A percentile compares a stretch with the other conserved stretches of the same genome.
Evolutionary conservation across 1,284 basidiomycete genomes (phyloP).

Genomic region (Nidula niveotomentosa): DNA sequence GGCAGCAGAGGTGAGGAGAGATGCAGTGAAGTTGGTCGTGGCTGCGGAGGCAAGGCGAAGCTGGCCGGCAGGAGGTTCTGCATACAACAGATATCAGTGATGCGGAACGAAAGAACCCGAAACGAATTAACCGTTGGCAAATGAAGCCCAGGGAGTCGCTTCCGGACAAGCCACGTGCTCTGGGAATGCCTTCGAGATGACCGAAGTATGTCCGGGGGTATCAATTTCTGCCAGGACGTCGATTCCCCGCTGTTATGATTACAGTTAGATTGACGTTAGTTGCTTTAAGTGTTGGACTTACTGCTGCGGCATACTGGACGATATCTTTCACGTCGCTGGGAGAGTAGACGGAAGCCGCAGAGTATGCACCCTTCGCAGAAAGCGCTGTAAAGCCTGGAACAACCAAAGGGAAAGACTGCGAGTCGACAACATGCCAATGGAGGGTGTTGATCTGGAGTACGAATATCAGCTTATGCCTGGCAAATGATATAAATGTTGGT

Average conservation of each 20-base stretch:
- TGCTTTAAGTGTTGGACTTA: constrained; percentile 29
- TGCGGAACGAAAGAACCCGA: neutral
- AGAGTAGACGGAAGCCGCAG: constrained; percentile 55
- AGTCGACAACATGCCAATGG: constrained; percentile 84
- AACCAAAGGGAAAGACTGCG: constrained; percentile 76
- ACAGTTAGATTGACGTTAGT: neutral
- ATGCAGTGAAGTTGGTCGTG: constrained; percentile 36
- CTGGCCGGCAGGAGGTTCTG: constrained; percentile 83
- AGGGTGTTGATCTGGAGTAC: constrained; percentile 61
- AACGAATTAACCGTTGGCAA: constrained; percentile 51
- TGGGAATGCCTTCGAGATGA: constrained; percentile 66
- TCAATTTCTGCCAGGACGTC: constrained; percentile 75
- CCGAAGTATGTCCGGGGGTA: constrained; percentile 82
- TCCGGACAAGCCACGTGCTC: constrained; percentile 76
- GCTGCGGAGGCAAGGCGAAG: constrained; percentile 61
- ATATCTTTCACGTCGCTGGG: constrained; percentile 62
- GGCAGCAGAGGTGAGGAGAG: constrained; percentile 32
- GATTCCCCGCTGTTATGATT: neutral
- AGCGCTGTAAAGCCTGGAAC: constrained; percentile 66
- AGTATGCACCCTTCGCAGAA: constrained; percentile 70
- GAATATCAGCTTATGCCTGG: too few relatives aligned
- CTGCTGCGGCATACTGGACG: constrained; percentile 71
- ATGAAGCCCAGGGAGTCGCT: constrained; percentile 61
- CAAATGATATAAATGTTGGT: neutral
- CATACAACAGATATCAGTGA: neutral